Conservation (phyloP, 192 early-diverging fungal genomes). For the Thamnidium elegans region DNA sequence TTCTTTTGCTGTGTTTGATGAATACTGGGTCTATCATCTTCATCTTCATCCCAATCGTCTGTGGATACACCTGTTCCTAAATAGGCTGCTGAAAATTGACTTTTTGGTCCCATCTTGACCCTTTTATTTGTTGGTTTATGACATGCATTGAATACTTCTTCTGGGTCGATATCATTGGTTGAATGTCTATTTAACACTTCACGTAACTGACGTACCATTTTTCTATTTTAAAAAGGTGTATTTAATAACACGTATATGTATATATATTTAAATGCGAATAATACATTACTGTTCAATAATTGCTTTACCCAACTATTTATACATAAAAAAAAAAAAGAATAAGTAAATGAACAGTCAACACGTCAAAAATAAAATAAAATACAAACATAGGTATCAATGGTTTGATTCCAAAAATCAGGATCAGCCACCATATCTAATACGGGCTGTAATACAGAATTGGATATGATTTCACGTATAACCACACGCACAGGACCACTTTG, state of each 20-base stretch:
- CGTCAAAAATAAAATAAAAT: neutral
- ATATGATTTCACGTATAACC: slow-evolving; percentile 74
- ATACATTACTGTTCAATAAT: slow-evolving; percentile 50
- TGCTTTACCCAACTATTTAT: slow-evolving; percentile 49
- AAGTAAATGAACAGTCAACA: neutral
- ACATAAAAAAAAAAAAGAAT: slow-evolving; percentile 11
- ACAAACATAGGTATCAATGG: slow-evolving; percentile 64
- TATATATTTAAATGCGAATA: neutral
- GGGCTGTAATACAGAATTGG: slow-evolving; percentile 66
- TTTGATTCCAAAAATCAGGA: slow-evolving; percentile 86
- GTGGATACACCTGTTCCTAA: neutral
- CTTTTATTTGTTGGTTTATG: neutral
- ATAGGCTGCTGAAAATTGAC: slow-evolving; percentile 24
- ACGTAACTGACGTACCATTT: slow-evolving; percentile 71
- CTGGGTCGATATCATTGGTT: slow-evolving; percentile 37
- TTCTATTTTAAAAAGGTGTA: slow-evolving; percentile 23
- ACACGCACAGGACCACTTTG: slow-evolving; percentile 55
- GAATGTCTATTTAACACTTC: slow-evolving; percentile 67
- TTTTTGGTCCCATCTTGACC: slow-evolving; percentile 12
- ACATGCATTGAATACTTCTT: neutral
- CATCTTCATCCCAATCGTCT: neutral
- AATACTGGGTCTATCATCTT: too few species aligned
- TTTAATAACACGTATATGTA: neutral
- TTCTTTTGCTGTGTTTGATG: neutral
- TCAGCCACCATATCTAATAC: slow-evolving; percentile 67